These are phyloP conservation scores for Irpex lacteus DNA, from an alignment of 1,284 basidiomycete genomes.

Conservation along the genomic window DNA sequence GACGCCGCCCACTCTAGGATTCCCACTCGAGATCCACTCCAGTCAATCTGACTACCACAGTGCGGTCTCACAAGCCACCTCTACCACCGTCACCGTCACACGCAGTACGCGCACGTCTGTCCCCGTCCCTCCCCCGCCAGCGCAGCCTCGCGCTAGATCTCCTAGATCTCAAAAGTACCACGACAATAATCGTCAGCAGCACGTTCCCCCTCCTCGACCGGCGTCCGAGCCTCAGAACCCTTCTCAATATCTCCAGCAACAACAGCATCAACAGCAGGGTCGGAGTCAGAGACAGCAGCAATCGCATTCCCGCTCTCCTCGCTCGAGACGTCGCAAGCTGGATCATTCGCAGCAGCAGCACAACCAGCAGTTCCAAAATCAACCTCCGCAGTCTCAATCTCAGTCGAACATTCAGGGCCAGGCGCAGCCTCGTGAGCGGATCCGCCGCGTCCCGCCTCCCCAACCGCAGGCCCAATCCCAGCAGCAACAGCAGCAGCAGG, in stretches of 20 bases:
- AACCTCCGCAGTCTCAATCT: not conserved
- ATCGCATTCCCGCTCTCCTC: conserved; percentile 1
- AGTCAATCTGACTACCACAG: conserved; percentile 7
- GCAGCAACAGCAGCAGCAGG: not conserved
- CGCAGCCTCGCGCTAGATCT: not conserved
- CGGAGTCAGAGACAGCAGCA: not conserved
- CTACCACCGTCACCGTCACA: conserved; percentile 10
- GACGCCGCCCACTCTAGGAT: conserved; percentile 23
- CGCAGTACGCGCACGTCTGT: conserved; percentile 2
- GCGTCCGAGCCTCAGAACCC: not conserved
- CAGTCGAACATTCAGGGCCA: conserved; percentile 1
- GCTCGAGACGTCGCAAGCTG: not conserved
- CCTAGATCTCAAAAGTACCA: not conserved
- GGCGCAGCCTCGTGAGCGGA: conserved; percentile 1
- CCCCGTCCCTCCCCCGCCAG: conserved; percentile 1
- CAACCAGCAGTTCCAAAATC: not conserved
- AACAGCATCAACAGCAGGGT: not conserved
- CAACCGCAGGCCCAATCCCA: not conserved
- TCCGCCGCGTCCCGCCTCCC: not conserved
- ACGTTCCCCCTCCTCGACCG: not conserved
- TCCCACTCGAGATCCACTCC: conserved; percentile 16
- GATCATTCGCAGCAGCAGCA: conserved; percentile 4
- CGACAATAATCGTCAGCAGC: conserved; percentile 1
- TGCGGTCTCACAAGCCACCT: conserved; percentile 1
- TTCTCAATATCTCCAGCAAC: not conserved